These are phyloP conservation scores for Stephania japonica DNA, from an alignment of 164 flowering plant genomes.

Conservation along the genomic window DNA sequence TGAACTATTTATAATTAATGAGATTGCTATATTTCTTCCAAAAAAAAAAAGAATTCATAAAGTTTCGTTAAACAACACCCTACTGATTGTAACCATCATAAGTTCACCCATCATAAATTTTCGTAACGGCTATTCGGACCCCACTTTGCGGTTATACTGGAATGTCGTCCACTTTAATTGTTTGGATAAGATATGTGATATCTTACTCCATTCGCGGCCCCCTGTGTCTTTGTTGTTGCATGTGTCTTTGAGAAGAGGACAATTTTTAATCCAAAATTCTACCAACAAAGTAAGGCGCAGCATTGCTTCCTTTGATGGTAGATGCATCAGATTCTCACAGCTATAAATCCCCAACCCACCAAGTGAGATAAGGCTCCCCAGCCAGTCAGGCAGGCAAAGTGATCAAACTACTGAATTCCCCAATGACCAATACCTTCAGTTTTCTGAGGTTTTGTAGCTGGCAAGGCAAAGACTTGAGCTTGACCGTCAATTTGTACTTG, in stretches of 20 bases:
- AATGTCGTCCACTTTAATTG: too few species aligned
- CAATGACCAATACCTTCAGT: background rate
- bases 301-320: conserved; percentile 9
- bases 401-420: background rate
- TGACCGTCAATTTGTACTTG: background rate
- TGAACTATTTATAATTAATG: too few species aligned
- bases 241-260: background rate
- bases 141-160: too few species aligned
- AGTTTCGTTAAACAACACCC: too few species aligned
- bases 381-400: conserved; percentile 24
- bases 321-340: conserved; percentile 15
- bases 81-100: too few species aligned
- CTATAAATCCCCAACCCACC: background rate
- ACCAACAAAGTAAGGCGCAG: background rate
- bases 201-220: too few species aligned
- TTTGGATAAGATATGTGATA: too few species aligned
- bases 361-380: conserved; percentile 13
- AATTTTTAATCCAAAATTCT: background rate
- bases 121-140: too few species aligned
- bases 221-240: too few species aligned
- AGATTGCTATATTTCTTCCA: too few species aligned
- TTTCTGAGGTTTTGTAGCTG: conserved; percentile 3
- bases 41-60: too few species aligned
- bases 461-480: conserved; percentile 1
- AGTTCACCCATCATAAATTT: too few species aligned